These are phyloP conservation scores for Marasmius oreades DNA, from an alignment of 1,284 basidiomycete genomes.

Conservation along the genomic window DNA sequence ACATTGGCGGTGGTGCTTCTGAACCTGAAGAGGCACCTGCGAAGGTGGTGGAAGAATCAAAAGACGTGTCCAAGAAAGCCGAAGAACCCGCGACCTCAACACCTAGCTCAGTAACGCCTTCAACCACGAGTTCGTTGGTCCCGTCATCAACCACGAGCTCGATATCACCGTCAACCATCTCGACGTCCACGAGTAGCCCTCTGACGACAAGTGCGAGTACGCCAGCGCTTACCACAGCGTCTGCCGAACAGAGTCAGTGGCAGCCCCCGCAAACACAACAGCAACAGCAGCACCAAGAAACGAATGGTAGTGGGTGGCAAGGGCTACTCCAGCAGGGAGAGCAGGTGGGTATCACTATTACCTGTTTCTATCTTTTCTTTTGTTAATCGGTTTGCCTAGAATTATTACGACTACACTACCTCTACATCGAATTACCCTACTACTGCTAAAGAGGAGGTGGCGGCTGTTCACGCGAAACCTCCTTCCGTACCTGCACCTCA, in stretches of 20 bases:
- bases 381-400: background rate
- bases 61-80: background rate
- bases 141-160: background rate
- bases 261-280: background rate
- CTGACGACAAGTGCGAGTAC: background rate
- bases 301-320: background rate
- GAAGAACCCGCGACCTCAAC: slow-evolving; percentile 4
- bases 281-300: background rate
- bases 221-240: background rate
- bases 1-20: background rate
- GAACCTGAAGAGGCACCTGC: background rate
- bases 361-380: too few species aligned
- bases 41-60: background rate
- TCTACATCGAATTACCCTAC: too few species aligned
- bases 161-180: background rate
- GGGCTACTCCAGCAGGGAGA: background rate
- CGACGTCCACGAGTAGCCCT: background rate
- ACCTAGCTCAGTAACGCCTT: slow-evolving; percentile 3
- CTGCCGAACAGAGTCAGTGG: background rate
- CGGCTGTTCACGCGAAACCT: background rate
- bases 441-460: too few species aligned
- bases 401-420: too few species aligned
- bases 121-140: background rate
- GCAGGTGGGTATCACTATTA: background rate
- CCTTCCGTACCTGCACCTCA: slow-evolving; percentile 29